Evolutionary conservation across 2,329 filamentous ascomycete species (phyloP).

Genomic region (Colletotrichum ledebouriae): DNA sequence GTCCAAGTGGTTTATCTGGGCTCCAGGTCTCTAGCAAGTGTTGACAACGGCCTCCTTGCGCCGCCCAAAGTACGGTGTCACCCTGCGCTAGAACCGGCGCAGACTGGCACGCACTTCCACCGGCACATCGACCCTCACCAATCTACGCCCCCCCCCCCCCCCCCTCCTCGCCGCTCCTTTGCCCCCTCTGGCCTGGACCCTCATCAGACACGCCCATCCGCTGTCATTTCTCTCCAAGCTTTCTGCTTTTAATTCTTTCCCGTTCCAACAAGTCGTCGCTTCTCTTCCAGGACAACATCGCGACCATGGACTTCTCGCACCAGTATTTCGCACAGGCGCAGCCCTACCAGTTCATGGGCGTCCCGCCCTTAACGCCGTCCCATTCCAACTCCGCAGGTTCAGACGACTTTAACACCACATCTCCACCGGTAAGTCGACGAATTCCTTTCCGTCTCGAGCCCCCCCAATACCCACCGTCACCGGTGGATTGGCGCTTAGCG

Average conservation of each 20-base stretch:
- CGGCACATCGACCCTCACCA: constrained; percentile 32
- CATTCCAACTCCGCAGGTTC: constrained; percentile 67
- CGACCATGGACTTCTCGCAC: constrained; percentile 67
- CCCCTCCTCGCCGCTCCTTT: neutral
- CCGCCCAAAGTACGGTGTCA: constrained; percentile 13
- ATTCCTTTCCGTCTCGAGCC: constrained; percentile 40
- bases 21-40: neutral
- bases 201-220: constrained; percentile 40
- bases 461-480: constrained; percentile 47
- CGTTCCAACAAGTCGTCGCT: constrained; percentile 18
- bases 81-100: constrained; percentile 20
- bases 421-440: constrained; percentile 64
- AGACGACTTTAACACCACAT: constrained; percentile 68
- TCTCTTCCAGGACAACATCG: constrained; percentile 26
- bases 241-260: constrained; percentile 5
- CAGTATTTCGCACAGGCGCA: constrained; percentile 63
- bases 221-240: constrained; percentile 9
- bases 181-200: constrained; percentile 30
- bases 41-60: constrained; percentile 23
- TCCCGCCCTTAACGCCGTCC: constrained; percentile 67
- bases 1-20: too few relatives aligned
- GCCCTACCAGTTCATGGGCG: constrained; percentile 67
- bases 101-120: constrained; percentile 24
- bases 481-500: constrained; percentile 49
- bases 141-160: constrained; percentile 24